Evolutionary conservation across 495 filamentous ascomycete species (phyloP).

Genomic region (Achaetomiella virescens): DNA sequence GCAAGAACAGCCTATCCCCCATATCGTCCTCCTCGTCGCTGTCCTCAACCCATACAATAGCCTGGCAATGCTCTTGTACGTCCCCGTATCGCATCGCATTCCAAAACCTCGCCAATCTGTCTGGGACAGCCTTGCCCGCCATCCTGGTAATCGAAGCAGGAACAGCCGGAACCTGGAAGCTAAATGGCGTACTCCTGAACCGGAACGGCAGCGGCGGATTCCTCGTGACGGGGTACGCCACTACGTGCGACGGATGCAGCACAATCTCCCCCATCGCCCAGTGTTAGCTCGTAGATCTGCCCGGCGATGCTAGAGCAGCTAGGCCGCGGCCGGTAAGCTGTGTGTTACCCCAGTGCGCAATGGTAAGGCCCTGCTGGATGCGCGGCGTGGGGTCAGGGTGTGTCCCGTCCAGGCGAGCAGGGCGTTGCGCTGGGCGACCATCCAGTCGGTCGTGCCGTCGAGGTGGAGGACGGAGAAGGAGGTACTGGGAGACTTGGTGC

Average conservation of each 20-base stretch:
- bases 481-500: conserved; percentile 73
- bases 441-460: conserved; percentile 95
- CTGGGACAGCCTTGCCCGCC: conserved; percentile 23
- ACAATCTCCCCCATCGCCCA: conserved; percentile 80
- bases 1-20: conserved; percentile 91
- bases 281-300: conserved; percentile 78
- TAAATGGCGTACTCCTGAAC: conserved; percentile 67
- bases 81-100: conserved; percentile 59
- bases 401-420: conserved; percentile 95
- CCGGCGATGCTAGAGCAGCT: conserved; percentile 73
- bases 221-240: conserved; percentile 76
- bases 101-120: conserved; percentile 60
- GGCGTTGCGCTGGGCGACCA: conserved; percentile 75
- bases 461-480: conserved; percentile 82
- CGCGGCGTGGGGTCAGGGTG: conserved; percentile 69
- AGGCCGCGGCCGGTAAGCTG: conserved; percentile 80
- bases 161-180: conserved; percentile 70
- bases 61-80: conserved; percentile 60
- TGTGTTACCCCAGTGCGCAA: conserved; percentile 88
- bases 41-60: conserved; percentile 62
- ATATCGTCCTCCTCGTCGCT: conserved; percentile 72
- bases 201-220: conserved; percentile 74
- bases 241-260: conserved; percentile 77
- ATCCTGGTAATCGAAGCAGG: conserved; percentile 49
- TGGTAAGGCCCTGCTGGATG: conserved; percentile 64